phyloP scores from a whole-genome alignment of 495 filamentous ascomycete species.

The Usnea hakonensis region DNA sequence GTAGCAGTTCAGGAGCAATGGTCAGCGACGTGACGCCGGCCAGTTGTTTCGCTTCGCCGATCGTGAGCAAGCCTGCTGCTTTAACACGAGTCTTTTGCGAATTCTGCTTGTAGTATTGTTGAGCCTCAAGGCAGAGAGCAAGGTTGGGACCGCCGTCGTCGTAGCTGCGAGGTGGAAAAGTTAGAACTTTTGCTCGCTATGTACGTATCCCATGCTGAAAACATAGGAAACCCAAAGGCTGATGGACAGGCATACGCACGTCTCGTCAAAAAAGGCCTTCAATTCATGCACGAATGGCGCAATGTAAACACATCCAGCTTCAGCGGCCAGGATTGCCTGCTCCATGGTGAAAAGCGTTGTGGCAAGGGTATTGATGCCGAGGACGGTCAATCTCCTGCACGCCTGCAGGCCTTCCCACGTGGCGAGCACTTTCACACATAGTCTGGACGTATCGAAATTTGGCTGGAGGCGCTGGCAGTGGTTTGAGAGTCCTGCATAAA shows the following conservation, averaged over 20 bases:
- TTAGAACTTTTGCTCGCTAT: slow-evolving; percentile 21
- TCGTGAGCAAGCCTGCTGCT: slow-evolving; percentile 48
- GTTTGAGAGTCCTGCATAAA: slow-evolving; percentile 38
- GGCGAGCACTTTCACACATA: slow-evolving; percentile 56
- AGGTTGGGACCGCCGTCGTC: slow-evolving; percentile 41
- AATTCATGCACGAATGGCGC: slow-evolving; percentile 60
- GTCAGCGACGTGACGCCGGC: slow-evolving; percentile 53
- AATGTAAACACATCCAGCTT: slow-evolving; percentile 51
- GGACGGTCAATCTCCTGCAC: slow-evolving; percentile 46
- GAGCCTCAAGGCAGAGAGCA: slow-evolving; percentile 42
- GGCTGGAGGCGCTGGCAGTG: slow-evolving; percentile 44
- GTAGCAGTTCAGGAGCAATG: slow-evolving; percentile 44
- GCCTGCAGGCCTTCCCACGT: slow-evolving; percentile 60
- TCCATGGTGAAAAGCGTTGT: slow-evolving; percentile 54
- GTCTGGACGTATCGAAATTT: slow-evolving; percentile 38
- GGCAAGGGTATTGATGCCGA: slow-evolving; percentile 48
- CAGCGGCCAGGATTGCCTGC: slow-evolving; percentile 50
- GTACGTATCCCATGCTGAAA: too few species aligned
- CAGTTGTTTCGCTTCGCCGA: slow-evolving; percentile 48
- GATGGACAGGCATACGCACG: too few species aligned
- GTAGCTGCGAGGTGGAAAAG: slow-evolving; percentile 28
- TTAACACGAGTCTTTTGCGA: slow-evolving; percentile 44
- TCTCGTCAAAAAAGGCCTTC: slow-evolving; percentile 50
- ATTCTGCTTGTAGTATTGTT: slow-evolving; percentile 44
- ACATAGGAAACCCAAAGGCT: too few species aligned